Conservation (phyloP, 2,329 filamentous ascomycete genomes). For the Beauveria medogensis region DNA sequence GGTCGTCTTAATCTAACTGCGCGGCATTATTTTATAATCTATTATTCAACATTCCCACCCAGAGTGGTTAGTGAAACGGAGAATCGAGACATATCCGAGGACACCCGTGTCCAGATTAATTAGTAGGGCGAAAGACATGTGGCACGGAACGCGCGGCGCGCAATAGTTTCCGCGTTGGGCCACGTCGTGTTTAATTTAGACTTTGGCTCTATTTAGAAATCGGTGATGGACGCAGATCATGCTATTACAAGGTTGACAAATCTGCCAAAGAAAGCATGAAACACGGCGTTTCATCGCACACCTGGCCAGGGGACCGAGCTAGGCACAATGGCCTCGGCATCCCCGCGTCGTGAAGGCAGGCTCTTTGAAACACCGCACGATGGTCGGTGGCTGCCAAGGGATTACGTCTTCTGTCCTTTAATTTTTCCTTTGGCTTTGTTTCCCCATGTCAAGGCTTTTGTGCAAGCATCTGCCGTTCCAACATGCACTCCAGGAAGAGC, state of each 20-base stretch:
- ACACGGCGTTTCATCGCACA: neutral
- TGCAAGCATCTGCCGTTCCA: neutral
- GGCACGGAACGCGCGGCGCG: neutral
- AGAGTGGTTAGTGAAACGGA: too few species aligned
- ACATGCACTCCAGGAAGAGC: neutral
- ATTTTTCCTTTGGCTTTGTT: neutral
- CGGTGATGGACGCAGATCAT: neutral
- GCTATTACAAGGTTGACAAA: neutral
- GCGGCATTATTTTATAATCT: too few species aligned
- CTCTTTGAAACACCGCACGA: neutral
- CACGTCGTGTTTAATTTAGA: neutral
- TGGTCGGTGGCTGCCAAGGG: neutral
- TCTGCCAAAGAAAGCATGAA: neutral
- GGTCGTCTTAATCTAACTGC: too few species aligned
- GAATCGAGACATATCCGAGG: neutral
- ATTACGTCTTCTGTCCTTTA: neutral
- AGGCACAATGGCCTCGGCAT: too few species aligned
- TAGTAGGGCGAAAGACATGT: neutral
- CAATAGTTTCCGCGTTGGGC: neutral
- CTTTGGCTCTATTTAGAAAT: neutral
- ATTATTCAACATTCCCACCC: too few species aligned
- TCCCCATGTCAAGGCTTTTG: neutral
- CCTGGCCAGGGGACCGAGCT: neutral
- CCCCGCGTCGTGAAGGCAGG: too few species aligned
- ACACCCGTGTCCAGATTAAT: neutral